Percentiles rank a stretch among this genome's conserved stretches.
Evolutionary conservation across 257 asterid genomes (phyloP).

Genomic region (Scutellaria barbata): DNA sequence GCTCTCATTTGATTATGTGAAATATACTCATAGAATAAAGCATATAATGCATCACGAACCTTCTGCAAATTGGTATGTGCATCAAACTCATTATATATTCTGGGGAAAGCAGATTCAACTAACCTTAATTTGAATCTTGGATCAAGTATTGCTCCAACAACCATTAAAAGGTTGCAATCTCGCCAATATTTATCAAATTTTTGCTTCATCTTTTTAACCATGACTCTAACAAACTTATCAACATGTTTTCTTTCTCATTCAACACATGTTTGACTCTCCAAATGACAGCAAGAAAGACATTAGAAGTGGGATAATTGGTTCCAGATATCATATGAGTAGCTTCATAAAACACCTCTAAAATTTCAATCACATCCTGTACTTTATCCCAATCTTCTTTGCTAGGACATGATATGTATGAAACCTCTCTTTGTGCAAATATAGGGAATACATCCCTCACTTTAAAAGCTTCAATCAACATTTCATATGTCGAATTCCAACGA

Average conservation of each 20-base stretch:
- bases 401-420: neutral
- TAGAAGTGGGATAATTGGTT: too few relatives aligned
- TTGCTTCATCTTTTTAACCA: too few relatives aligned
- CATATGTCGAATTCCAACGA: conserved; percentile 13
- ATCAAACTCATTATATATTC: neutral
- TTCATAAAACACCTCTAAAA: too few relatives aligned
- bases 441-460: conserved; percentile 9
- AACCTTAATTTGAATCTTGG: conserved; percentile 9
- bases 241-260: too few relatives aligned
- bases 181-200: too few relatives aligned
- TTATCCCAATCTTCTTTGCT: neutral
- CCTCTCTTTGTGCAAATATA: conserved; percentile 9
- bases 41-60: too few relatives aligned
- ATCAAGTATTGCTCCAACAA: neutral
- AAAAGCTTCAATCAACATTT: neutral
- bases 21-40: too few relatives aligned
- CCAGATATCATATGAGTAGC: too few relatives aligned
- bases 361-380: neutral
- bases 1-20: too few relatives aligned
- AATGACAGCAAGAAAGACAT: too few relatives aligned
- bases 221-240: too few relatives aligned
- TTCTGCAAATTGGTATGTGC: neutral
- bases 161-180: neutral
- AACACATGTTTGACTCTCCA: too few relatives aligned
- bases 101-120: conserved; percentile 25